Conservation (phyloP, 257 asterid genomes). For the Rhazya stricta region DNA sequence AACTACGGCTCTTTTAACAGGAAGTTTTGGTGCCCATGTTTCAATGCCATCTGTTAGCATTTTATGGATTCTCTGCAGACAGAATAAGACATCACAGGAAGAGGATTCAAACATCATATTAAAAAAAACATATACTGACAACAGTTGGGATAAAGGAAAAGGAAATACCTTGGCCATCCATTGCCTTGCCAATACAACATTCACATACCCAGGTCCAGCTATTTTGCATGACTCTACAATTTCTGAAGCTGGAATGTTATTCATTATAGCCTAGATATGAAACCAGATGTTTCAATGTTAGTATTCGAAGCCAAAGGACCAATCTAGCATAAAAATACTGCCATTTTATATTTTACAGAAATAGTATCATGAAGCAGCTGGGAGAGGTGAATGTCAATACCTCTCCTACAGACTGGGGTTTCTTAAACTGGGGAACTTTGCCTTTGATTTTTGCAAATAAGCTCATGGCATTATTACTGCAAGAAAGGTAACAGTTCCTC, state of each 20-base stretch:
- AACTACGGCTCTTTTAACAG: constrained; percentile 69
- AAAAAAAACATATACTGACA: not conserved
- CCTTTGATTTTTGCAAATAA: constrained; percentile 72
- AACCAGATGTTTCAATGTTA: constrained; percentile 19
- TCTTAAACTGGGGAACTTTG: constrained; percentile 50
- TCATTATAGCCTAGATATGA: constrained; percentile 59
- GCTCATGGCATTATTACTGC: constrained; percentile 96
- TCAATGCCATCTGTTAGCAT: constrained; percentile 80
- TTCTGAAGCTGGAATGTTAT: constrained; percentile 71
- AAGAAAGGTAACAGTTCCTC: constrained; percentile 20
- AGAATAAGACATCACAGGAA: not conserved
- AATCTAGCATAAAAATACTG: not conserved
- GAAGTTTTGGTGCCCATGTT: constrained; percentile 83
- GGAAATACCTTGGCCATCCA: constrained; percentile 80
- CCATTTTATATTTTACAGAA: not conserved
- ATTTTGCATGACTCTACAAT: constrained; percentile 56
- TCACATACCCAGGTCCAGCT: constrained; percentile 91
- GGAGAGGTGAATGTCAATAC: constrained; percentile 26
- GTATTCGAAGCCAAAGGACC: not conserved
- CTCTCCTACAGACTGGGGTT: constrained; percentile 84
- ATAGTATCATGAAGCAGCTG: not conserved
- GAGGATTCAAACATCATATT: not conserved
- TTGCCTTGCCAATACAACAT: constrained; percentile 54
- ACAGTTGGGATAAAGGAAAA: not conserved
- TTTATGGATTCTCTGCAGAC: constrained; percentile 66